Base-by-base conservation (phyloP, 129 eudicot species). In the Ambrosia artemisiifolia region DNA sequence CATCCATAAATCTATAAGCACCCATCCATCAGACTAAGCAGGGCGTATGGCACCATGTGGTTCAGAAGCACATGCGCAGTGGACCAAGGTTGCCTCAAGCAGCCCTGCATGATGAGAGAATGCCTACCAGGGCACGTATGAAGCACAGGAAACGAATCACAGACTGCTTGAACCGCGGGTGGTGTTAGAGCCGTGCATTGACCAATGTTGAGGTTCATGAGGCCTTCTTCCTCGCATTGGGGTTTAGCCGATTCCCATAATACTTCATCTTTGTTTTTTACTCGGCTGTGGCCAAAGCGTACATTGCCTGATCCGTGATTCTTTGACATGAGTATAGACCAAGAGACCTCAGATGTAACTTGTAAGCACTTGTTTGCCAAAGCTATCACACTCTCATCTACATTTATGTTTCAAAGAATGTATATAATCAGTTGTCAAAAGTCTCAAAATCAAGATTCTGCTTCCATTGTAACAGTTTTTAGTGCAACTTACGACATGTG, bases 131-230 rank as follows among this genome's bases (percentile, higher is more conserved):
- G 86, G 73, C 98, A 94, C 2, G 98, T 94, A 76, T 94, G 98
- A 40, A 94, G 96, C 24, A 88, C 84, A 13, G 96, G 98, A 35
- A 81, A 90, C 3, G 88, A 85, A 72, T 90, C 93, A 36, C 98
- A 94, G 2, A 94, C 75, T 0, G 96, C 96, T 80, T 94, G 98
- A 10, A 94, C 98, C 19, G 96, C 98, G 0, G 91, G 96, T 7
- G 96, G 96, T 19, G 98, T 94, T 8, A 94, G 88, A 46, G 98
- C 98, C 4, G 91, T 90, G 87, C 98, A 94, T 70, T 90, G 96
- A 78, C 98, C 90, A 59, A 94, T 94, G 82, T 94, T 94, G 11
- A 94, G 88, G 78, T 85, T 94, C 54, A 74, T 83, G 8, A 94
- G 95, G 65, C 98, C 98, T 63, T 90, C 96, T 74, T 74, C 54